Conservation (phyloP, 2,329 filamentous ascomycete genomes). For the Verticillium klebahnii region DNA sequence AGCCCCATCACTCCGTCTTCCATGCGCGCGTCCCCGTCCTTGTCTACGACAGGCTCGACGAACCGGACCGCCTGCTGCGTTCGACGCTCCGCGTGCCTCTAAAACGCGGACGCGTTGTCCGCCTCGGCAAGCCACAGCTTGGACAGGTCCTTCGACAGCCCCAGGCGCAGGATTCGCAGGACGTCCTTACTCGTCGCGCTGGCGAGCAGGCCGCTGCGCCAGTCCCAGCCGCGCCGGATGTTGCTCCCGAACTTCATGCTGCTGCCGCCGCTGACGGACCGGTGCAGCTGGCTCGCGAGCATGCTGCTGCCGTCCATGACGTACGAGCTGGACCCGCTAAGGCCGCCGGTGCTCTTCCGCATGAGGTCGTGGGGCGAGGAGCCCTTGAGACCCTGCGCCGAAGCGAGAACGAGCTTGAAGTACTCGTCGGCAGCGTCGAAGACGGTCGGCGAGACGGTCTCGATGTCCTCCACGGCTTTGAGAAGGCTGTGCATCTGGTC, state of each 20-base stretch:
- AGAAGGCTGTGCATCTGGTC: constrained; percentile 71
- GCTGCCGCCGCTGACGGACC: constrained; percentile 52
- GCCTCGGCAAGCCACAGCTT: constrained; percentile 65
- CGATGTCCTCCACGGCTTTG: constrained; percentile 73
- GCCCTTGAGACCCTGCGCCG: constrained; percentile 58
- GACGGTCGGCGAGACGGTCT: constrained; percentile 69
- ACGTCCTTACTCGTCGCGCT: constrained; percentile 63
- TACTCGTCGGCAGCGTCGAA: constrained; percentile 74
- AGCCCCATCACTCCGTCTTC: neutral
- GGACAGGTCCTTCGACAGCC: constrained; percentile 69
- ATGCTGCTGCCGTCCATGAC: constrained; percentile 71
- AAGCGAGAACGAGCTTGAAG: constrained; percentile 69
- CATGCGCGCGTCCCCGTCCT: neutral
- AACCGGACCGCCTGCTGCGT: neutral
- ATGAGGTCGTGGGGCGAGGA: constrained; percentile 64
- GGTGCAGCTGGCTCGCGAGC: constrained; percentile 58
- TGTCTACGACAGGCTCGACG: neutral
- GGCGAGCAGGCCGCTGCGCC: constrained; percentile 70
- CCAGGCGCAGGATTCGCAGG: constrained; percentile 66
- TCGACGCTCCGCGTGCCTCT: constrained; percentile 9
- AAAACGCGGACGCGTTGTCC: constrained; percentile 46
- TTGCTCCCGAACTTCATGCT: constrained; percentile 33
- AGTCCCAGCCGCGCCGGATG: constrained; percentile 66
- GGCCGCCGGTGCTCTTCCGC: constrained; percentile 43
- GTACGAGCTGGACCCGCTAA: constrained; percentile 53